Evolutionary conservation across 2,329 filamentous ascomycete genomes (phyloP), one percentile per base, ranked within the genome.

Genomic region (Fusarium gaditjirri): DNA sequence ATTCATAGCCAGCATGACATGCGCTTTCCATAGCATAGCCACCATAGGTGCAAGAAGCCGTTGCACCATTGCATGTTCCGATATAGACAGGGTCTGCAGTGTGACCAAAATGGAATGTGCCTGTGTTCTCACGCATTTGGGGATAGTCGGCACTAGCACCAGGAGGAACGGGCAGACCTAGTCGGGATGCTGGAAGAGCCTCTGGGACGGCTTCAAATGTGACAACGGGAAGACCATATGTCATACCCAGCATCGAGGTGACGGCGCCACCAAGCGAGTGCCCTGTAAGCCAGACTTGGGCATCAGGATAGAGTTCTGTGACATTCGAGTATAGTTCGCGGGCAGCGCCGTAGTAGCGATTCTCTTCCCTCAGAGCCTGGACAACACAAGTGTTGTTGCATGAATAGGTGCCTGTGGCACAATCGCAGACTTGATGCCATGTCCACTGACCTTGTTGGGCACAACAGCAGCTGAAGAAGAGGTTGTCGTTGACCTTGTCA

Each of bases 401-500:
- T 19, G 92, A 91, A 79, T 94, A 98, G 2, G 94, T 94, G 16
- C 90, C 89, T 4, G 93, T 93, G 70, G 94, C 94, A 80, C 96
- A 99, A 80, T 97, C 93, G 82, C 96, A 99, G 61, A 97, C 94
- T 79, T 97, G 92, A 68, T 93, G 91, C 92, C 94, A 98, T 21
- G 94, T 90, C 83, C 91, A 94, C 72, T 94, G 94, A 1, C 95
- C 94, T 76, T 97, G 95, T 82, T 98, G 94, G 8, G 91, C 96
- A 82, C 96, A 99, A 82, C 96, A 99, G 83, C 96, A 99, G 79
- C 95, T 97, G 84, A 98, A 98, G 82, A 97, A 97, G 14, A 99
- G 86, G 79, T 99, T 99, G 82, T 99, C 96, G 80, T 98, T 99
- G 78, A 95, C 86, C 84, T 99, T 99, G 84, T 99, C 96, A 75